Evolutionary conservation across 768 basidiomycete species (phyloP).

Genomic region (Pleurotus salmoneostramineus): DNA sequence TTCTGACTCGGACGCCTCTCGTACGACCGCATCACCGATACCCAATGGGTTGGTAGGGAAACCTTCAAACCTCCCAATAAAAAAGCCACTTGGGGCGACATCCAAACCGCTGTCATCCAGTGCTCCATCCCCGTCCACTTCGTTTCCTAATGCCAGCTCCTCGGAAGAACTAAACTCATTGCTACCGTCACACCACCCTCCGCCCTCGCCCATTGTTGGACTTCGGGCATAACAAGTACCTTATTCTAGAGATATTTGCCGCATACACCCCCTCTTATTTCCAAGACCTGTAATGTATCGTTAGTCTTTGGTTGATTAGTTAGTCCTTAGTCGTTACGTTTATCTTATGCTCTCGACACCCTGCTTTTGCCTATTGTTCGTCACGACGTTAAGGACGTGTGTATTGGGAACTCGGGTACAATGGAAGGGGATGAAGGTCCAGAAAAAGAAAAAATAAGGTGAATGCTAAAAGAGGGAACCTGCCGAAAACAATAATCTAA

Average conservation of each 20-base stretch:
- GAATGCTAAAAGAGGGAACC: conserved; percentile 1
- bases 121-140: background rate
- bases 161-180: background rate
- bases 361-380: background rate
- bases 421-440: background rate
- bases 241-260: background rate
- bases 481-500: conserved; percentile 5
- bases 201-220: conserved; percentile 1
- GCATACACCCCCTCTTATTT: background rate
- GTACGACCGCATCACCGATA: background rate
- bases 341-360: background rate
- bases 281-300: conserved; percentile 4
- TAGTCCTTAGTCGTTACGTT: background rate
- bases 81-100: background rate
- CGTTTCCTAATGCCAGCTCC: background rate
- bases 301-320: background rate
- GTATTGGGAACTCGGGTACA: background rate
- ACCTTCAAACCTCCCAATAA: background rate
- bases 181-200: background rate
- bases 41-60: background rate
- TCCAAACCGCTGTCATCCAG: background rate
- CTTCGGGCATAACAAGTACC: background rate
- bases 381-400: background rate
- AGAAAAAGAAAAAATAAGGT: background rate
- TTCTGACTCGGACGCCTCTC: background rate